These are phyloP conservation scores for Candida maris DNA, from an alignment of 805 yeast genomes.

Conservation along the genomic window DNA sequence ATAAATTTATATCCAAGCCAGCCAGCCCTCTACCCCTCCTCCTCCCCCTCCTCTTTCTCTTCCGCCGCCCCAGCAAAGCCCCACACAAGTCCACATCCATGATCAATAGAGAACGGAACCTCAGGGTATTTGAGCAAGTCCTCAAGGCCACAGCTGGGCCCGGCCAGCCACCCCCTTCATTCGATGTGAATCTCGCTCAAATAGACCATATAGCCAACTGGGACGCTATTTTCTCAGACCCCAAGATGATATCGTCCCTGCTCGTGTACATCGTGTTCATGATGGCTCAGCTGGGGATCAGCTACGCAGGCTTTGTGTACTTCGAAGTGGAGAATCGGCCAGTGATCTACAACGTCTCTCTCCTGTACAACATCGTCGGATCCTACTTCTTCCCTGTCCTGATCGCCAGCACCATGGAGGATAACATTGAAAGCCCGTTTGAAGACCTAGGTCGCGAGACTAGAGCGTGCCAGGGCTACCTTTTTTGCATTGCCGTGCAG, in stretches of 20 bases:
- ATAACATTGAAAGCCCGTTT: slow-evolving; percentile 23
- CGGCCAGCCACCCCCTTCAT: neutral
- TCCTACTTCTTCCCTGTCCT: slow-evolving; percentile 28
- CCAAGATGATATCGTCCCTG: slow-evolving; percentile 18
- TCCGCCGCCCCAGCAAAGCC: too few relatives aligned
- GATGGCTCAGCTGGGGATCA: slow-evolving; percentile 24
- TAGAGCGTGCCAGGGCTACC: slow-evolving; percentile 19
- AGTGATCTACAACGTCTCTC: slow-evolving; percentile 20
- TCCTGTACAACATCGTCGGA: slow-evolving; percentile 22
- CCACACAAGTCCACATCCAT: neutral
- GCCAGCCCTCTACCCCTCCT: too few relatives aligned
- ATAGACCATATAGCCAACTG: slow-evolving; percentile 22
- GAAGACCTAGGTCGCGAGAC: slow-evolving; percentile 22
- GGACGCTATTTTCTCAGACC: slow-evolving; percentile 25
- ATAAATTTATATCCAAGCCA: neutral
- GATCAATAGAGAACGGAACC: slow-evolving; percentile 8
- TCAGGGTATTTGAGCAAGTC: slow-evolving; percentile 6
- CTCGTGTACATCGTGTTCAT: slow-evolving; percentile 20
- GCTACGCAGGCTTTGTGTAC: slow-evolving; percentile 27
- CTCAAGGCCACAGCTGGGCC: slow-evolving; percentile 9
- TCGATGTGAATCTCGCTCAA: slow-evolving; percentile 11
- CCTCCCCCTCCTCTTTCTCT: too few relatives aligned
- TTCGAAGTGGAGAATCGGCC: slow-evolving; percentile 26
- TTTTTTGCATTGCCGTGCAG: slow-evolving; percentile 19
- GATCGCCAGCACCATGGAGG: slow-evolving; percentile 20